A percentile compares a stretch with the other conserved stretches of the same genome.
These are phyloP conservation scores for Nidularia sp. DNA, from an alignment of 768 basidiomycete species.

Conservation along the genomic window DNA sequence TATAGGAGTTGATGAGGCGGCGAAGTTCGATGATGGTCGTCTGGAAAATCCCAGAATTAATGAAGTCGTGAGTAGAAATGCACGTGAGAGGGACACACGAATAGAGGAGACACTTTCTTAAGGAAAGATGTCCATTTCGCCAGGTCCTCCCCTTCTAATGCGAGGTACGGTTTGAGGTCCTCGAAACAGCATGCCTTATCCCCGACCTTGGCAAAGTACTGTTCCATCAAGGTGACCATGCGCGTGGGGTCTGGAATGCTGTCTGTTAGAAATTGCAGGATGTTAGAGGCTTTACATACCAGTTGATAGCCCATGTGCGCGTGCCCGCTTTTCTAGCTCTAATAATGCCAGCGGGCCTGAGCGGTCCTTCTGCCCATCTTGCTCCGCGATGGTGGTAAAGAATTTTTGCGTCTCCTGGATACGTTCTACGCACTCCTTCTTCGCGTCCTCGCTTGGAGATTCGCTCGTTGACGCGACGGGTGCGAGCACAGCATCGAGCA, in stretches of 20 bases:
- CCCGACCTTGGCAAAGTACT: conserved; percentile 70
- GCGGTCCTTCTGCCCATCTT: conserved; percentile 71
- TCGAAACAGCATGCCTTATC: conserved; percentile 87
- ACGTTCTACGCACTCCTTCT: conserved; percentile 29
- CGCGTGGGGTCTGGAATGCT: conserved; percentile 34
- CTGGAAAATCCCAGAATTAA: conserved; percentile 21
- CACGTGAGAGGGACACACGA: conserved; percentile 31
- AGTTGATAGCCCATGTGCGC: conserved; percentile 41
- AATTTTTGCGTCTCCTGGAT: conserved; percentile 43
- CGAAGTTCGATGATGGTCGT: conserved; percentile 51
- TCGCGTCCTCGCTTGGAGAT: conserved; percentile 25
- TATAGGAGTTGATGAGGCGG: conserved; percentile 69
- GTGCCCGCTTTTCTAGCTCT: conserved; percentile 67
- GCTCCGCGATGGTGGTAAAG: conserved; percentile 51
- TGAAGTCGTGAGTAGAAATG: no score
- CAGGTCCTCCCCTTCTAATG: conserved; percentile 42
- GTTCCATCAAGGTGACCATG: conserved; percentile 47
- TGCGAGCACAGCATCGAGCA: conserved; percentile 64
- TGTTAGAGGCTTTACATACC: conserved; percentile 22
- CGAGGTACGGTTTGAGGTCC: conserved; percentile 70
- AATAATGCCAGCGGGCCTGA: conserved; percentile 70
- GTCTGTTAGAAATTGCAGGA: not conserved
- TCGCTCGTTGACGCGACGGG: conserved; percentile 12
- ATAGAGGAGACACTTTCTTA: conserved; percentile 37
- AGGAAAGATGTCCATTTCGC: conserved; percentile 53